A percentile compares a stretch with the other conserved stretches of the same genome.
phyloP scores from a whole-genome alignment of 2,329 filamentous ascomycete genomes.

The Didymosphaeria variabile region DNA sequence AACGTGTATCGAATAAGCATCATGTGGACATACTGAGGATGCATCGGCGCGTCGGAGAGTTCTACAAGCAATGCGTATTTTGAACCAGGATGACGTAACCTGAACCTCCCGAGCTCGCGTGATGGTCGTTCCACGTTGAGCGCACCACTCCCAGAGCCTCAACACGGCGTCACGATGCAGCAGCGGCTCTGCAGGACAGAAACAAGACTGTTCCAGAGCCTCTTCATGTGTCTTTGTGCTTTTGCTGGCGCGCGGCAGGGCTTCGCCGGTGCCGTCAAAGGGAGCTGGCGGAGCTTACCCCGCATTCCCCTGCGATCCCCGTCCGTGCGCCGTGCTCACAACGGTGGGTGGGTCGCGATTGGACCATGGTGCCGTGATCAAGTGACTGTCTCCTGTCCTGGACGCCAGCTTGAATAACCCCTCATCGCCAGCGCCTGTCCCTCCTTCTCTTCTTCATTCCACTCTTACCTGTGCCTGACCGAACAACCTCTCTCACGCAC shows the following conservation, averaged over 20 bases:
- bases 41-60: conserved; percentile 8
- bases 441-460: conserved; percentile 33
- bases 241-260: neutral
- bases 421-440: conserved; percentile 44
- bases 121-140: conserved; percentile 5
- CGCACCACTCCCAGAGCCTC: conserved; percentile 8
- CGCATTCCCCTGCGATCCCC: conserved; percentile 34
- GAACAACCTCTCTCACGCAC: conserved; percentile 17
- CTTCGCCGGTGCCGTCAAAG: conserved; percentile 19
- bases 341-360: conserved; percentile 26
- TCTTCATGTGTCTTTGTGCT: conserved; percentile 1
- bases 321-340: conserved; percentile 25
- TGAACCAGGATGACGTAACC: conserved; percentile 14
- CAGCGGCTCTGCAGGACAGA: conserved; percentile 11
- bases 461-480: conserved; percentile 36
- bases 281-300: conserved; percentile 32
- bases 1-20: conserved; percentile 8
- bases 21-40: conserved; percentile 9
- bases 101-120: neutral
- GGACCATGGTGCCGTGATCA: conserved; percentile 46
- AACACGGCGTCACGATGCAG: neutral
- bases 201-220: neutral
- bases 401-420: conserved; percentile 37
- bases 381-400: conserved; percentile 42
- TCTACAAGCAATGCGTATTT: conserved; percentile 1